These are phyloP conservation scores for Hypoxylon intermedium DNA, from an alignment of 495 filamentous ascomycete species.

Conservation along the genomic window DNA sequence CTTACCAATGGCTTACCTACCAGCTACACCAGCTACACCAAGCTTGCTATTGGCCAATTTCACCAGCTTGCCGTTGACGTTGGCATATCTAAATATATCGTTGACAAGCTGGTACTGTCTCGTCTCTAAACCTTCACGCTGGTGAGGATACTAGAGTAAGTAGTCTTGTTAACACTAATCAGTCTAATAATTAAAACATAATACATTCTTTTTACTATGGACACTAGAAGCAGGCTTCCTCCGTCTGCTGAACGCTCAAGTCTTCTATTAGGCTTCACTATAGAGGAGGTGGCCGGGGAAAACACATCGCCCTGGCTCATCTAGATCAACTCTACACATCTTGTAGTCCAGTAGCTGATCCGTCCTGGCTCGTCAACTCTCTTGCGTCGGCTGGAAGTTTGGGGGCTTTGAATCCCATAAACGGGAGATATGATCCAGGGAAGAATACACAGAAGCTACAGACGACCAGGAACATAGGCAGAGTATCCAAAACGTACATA, in stretches of 20 bases:
- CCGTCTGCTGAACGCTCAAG: conserved; percentile 4
- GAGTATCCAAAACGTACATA: conserved; percentile 46
- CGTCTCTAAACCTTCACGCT: background rate
- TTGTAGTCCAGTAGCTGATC: conserved; percentile 12
- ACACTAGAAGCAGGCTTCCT: conserved; percentile 1
- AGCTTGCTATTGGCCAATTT: conserved; percentile 7
- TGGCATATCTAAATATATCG: background rate
- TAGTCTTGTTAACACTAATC: background rate
- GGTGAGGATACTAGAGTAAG: background rate
- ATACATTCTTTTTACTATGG: conserved; percentile 4
- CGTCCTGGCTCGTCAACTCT: conserved; percentile 10
- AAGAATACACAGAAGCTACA: conserved; percentile 45
- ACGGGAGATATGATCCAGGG: conserved; percentile 54
- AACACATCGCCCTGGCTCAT: background rate
- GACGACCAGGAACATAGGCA: conserved; percentile 46
- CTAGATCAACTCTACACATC: conserved; percentile 7
- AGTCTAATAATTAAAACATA: too few relatives aligned
- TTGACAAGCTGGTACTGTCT: background rate
- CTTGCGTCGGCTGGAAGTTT: conserved; percentile 25
- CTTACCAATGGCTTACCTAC: conserved; percentile 2
- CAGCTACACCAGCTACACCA: background rate
- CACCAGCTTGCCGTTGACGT: background rate
- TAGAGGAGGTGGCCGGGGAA: background rate
- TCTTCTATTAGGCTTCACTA: background rate
- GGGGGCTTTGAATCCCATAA: conserved; percentile 49